These are phyloP conservation scores for Fomes fomentarius DNA, from an alignment of 1,284 basidiomycete species.

Conservation along the genomic window DNA sequence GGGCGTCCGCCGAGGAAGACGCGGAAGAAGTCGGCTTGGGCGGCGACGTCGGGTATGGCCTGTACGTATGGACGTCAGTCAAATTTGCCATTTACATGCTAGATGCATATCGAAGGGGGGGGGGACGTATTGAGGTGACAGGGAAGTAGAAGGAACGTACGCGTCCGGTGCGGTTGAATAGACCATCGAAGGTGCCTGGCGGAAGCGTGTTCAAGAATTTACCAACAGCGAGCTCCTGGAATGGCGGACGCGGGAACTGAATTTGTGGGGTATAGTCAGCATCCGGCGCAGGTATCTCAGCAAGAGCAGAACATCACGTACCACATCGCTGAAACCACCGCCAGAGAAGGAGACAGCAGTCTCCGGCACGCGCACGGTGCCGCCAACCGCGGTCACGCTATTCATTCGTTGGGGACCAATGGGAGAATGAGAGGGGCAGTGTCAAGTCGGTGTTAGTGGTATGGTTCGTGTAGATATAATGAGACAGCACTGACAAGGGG, in stretches of 20 bases:
- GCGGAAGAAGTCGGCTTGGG: constrained; percentile 39
- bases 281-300: too few species aligned
- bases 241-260: constrained; percentile 61
- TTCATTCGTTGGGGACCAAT: neutral
- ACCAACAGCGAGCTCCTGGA: constrained; percentile 50
- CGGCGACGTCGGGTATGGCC: constrained; percentile 44
- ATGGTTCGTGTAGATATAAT: too few species aligned
- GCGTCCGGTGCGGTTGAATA: constrained; percentile 56
- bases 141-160: neutral
- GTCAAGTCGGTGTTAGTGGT: too few species aligned
- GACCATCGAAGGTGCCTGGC: constrained; percentile 51
- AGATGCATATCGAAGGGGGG: neutral
- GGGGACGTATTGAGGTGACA: neutral
- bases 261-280: neutral
- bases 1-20: constrained; percentile 32
- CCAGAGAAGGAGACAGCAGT: constrained; percentile 60
- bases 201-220: constrained; percentile 49
- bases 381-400: constrained; percentile 64
- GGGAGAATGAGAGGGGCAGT: neutral
- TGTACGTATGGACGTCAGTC: too few species aligned
- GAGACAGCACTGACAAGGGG: constrained; percentile 45
- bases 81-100: too few species aligned
- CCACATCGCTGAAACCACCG: constrained; percentile 69
- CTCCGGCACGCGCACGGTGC: constrained; percentile 60
- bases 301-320: constrained; percentile 28